Evolutionary conservation across 768 basidiomycete genomes (phyloP).

Genomic region (Arthromyces matolae): DNA sequence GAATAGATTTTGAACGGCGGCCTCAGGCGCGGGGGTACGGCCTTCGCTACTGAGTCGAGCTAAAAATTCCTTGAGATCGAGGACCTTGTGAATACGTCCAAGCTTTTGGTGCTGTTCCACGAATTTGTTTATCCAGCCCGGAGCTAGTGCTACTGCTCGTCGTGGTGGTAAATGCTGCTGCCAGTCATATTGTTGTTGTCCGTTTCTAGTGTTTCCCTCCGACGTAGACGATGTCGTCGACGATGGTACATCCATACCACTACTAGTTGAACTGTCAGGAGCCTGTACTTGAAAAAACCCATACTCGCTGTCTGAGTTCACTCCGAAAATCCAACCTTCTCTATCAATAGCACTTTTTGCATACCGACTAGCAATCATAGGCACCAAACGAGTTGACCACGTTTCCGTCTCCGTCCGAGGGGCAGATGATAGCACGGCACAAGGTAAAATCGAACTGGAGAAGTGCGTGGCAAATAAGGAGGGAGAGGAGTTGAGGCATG

Average conservation of each 20-base stretch:
- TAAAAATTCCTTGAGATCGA: constrained; percentile 18
- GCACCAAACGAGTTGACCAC: too few relatives aligned
- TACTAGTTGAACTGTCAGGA: not conserved
- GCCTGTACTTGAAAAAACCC: constrained; percentile 1
- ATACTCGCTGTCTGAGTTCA: not conserved
- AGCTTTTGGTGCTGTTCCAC: not conserved
- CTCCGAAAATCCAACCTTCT: constrained; percentile 19
- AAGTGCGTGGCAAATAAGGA: not conserved
- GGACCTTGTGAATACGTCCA: not conserved
- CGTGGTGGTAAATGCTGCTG: too few relatives aligned
- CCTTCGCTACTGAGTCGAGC: constrained; percentile 22
- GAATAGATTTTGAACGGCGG: constrained; percentile 15
- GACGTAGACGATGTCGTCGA: too few relatives aligned
- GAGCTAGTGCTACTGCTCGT: too few relatives aligned
- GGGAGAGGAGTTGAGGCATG: not conserved
- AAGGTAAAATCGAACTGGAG: too few relatives aligned
- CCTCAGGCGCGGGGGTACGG: constrained; percentile 14
- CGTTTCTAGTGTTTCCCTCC: too few relatives aligned
- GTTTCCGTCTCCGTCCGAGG: constrained; percentile 15
- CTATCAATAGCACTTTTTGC: not conserved
- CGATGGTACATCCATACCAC: too few relatives aligned
- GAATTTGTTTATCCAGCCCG: not conserved
- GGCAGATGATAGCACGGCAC: constrained; percentile 14
- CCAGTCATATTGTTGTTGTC: too few relatives aligned
- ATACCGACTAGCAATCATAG: constrained; percentile 7